Conservation (phyloP, 257 asterid species). For the Apocynum venetum region DNA sequence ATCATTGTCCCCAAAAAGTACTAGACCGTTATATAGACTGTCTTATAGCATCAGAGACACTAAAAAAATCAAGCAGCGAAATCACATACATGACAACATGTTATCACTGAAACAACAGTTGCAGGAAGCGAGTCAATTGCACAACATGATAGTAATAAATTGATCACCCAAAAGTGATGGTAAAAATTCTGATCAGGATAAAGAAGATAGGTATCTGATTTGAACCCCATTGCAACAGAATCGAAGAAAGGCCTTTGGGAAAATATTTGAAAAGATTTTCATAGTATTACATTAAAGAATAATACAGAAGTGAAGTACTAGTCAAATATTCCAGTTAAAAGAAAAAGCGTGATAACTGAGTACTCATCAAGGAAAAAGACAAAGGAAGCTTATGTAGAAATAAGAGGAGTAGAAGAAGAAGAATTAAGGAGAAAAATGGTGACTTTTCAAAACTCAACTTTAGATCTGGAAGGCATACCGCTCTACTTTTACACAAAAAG, state of each 20-base stretch:
- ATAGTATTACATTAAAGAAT: background rate
- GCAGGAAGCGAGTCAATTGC: background rate
- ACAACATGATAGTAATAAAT: background rate
- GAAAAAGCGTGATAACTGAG: background rate
- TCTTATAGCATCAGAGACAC: background rate
- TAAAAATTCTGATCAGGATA: background rate
- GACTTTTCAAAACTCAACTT: background rate
- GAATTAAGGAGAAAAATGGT: background rate
- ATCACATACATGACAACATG: background rate
- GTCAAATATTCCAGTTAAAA: background rate
- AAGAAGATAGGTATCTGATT: background rate
- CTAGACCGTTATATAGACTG: background rate
- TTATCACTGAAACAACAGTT: background rate
- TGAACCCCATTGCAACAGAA: background rate
- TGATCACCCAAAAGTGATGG: background rate
- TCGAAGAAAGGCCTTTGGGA: too few species aligned
- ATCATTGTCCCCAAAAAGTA: background rate
- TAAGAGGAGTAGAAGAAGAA: background rate
- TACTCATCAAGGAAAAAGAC: background rate
- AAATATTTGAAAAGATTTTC: background rate
- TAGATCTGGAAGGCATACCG: background rate
- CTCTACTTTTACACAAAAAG: background rate
- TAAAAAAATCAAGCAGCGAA: background rate
- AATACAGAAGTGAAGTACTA: background rate
- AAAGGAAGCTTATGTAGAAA: background rate